These are phyloP conservation scores for Schoenoplectus triqueter DNA, from an alignment of 202 grass and related monocot genomes.

Conservation along the genomic window DNA sequence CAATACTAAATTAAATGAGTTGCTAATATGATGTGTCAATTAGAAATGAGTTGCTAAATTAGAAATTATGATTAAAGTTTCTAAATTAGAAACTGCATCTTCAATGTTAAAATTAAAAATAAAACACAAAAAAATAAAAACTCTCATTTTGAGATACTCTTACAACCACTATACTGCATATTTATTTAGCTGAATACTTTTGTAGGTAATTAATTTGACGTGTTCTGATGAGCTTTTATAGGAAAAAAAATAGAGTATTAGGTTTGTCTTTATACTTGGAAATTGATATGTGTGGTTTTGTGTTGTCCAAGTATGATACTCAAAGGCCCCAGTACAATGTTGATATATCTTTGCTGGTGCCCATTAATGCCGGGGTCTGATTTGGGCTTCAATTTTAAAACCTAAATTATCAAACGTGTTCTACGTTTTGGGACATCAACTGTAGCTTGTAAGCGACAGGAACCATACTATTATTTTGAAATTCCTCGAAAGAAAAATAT, in stretches of 20 bases:
- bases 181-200: too few relatives aligned
- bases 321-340: constrained; percentile 4
- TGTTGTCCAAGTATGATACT: neutral
- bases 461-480: too few relatives aligned
- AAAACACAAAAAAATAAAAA: too few relatives aligned
- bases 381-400: neutral
- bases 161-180: too few relatives aligned
- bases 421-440: neutral
- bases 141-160: too few relatives aligned
- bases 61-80: too few relatives aligned
- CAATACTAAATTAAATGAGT: too few relatives aligned
- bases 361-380: neutral
- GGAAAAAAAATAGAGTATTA: neutral
- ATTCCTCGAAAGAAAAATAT: too few relatives aligned
- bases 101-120: too few relatives aligned
- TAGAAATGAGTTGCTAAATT: too few relatives aligned
- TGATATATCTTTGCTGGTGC: neutral
- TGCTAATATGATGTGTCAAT: too few relatives aligned
- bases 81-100: too few relatives aligned
- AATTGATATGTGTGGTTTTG: neutral
- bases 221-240: neutral
- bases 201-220: neutral
- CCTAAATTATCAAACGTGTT: neutral
- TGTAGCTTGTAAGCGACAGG: neutral
- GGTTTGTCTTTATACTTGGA: neutral